Evolutionary conservation across 2,329 filamentous ascomycete genomes (phyloP), one percentile per base, ranked within the genome.

Genomic region (Daldinia eschscholtzii): DNA sequence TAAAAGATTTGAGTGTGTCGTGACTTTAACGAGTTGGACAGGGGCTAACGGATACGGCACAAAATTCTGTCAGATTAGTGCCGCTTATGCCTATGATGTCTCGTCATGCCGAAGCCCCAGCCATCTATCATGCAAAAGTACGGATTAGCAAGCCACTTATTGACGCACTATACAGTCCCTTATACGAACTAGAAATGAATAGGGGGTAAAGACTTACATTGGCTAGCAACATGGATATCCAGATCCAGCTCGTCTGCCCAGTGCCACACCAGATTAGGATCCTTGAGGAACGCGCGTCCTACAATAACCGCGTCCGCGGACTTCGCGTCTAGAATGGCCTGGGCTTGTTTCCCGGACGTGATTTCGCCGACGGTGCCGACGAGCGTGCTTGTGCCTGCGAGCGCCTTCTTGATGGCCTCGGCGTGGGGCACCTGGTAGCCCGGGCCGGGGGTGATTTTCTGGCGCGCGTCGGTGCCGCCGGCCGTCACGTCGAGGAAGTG

Each of bases 401-500:
- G 87, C 1, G 86, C 89, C 72, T 89, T 86, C 82, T 94, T 94
- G 63, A 94, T 87, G 4, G 86, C 84, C 75, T 90, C 87, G 0
- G 93, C 89, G 72, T 93, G 91, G 0, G 85, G 87, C 0, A 86
- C 89, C 79, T 95, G 92, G 80, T 93, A 94, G 0, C 84, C 91
- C 0, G 89, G 88, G 0, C 87, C 88, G 1, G 81, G 76, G 26
- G 84, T 81, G 60, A 91, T 84, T 64, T 89, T 87, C 72, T 90
- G 88, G 55, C 79, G 76, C 0, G 84, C 79, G 74, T 93, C 88
- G 55, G 87, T 87, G 3, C 92, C 93, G 0, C 88, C 92, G 2
- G 85, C 87, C 0, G 88, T 91, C 7, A 94, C 86, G 74, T 96
- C 93, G 0, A 96, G 81, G 1, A 96, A 81, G 76, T 96, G 92